Base-by-base conservation (phyloP, 116 monocot species). In the Trichopus zeylanicus region DNA sequence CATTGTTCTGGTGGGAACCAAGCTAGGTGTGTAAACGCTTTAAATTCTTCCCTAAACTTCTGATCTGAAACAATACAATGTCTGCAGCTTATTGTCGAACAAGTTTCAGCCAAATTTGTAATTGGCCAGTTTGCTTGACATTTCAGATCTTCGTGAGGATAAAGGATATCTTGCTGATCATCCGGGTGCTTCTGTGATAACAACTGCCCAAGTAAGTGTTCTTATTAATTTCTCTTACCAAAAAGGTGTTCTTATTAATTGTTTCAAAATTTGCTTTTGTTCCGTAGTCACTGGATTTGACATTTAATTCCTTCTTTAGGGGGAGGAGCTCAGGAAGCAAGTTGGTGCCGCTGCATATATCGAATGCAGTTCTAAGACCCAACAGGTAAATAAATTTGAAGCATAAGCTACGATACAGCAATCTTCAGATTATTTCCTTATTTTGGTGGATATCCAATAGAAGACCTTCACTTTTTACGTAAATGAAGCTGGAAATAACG, bases 1-100 rank as follows among this genome's bases (percentile, higher is more conserved):
- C 11, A 71, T 95, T 70, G 86, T 89, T 70, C 81, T 95, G 6
- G 95, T 95, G 52, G 89, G 90, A 47, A 89, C 95, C 22, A 95
- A 95, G 42, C 62, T 95, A 72, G 95, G 95, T 95, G 51, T 5
- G 67, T 37, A 22, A 4, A 46, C 23, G 12, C 3, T 54, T 11
- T 54, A 26, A 27, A 1, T 21, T 21, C 24, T 53, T 46, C 46
- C 8, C 8, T 33, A 5, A 5, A 5, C 32, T 33, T 33, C 8
- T 33, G 4, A 5, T 33, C 3, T 46, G 19, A 8, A 1, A 19
- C 49, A 19, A 21, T 6, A 58, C 16, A 4, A 18, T 32, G 22
- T 27, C 19, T 7, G 6, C 1, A 20, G 0, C 3, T 46, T 61
- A 3, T 30, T 16, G 29, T 6, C 13, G 24, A 25, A 9, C 13